Evolutionary conservation across 768 basidiomycete genomes (phyloP).

Genomic region (Naganishia friedmannii): DNA sequence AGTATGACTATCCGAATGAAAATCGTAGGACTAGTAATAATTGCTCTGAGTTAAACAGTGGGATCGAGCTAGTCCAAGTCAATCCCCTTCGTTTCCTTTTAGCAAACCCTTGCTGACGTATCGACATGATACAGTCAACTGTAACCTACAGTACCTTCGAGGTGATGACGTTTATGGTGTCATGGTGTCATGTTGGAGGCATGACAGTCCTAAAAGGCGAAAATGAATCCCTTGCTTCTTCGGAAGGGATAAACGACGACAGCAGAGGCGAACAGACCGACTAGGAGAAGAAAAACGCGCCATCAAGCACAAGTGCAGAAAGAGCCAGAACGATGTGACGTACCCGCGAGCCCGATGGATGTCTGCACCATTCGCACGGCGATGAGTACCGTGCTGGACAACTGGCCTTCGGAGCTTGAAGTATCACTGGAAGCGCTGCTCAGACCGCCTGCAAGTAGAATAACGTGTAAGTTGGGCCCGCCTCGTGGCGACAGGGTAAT

Average conservation of each 20-base stretch:
- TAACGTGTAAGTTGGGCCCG: not conserved
- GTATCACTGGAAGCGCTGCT: conserved; percentile 23
- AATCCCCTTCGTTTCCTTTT: too few relatives aligned
- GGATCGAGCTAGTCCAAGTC: too few relatives aligned
- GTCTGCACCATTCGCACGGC: conserved; percentile 40
- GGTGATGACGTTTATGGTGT: too few relatives aligned
- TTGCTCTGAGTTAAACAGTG: too few relatives aligned
- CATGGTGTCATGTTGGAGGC: too few relatives aligned
- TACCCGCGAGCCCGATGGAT: conserved; percentile 40
- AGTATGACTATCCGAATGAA: too few relatives aligned
- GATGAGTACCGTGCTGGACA: conserved; percentile 34
- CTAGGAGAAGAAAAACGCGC: conserved; percentile 1
- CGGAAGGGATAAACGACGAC: conserved; percentile 44
- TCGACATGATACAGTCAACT: too few relatives aligned
- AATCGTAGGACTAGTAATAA: too few relatives aligned
- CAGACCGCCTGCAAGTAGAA: conserved; percentile 15
- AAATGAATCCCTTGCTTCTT: conserved; percentile 40
- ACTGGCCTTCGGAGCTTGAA: conserved; percentile 7
- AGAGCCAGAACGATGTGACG: not conserved
- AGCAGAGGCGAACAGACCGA: conserved; percentile 43
- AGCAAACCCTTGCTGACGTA: too few relatives aligned
- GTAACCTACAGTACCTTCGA: too few relatives aligned
- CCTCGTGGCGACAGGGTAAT: too few relatives aligned
- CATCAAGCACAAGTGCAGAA: not conserved
- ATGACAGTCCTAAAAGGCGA: conserved; percentile 42